phyloP scores from a whole-genome alignment of 2,329 filamentous ascomycete species.

The Teratosphaeria viscida region DNA sequence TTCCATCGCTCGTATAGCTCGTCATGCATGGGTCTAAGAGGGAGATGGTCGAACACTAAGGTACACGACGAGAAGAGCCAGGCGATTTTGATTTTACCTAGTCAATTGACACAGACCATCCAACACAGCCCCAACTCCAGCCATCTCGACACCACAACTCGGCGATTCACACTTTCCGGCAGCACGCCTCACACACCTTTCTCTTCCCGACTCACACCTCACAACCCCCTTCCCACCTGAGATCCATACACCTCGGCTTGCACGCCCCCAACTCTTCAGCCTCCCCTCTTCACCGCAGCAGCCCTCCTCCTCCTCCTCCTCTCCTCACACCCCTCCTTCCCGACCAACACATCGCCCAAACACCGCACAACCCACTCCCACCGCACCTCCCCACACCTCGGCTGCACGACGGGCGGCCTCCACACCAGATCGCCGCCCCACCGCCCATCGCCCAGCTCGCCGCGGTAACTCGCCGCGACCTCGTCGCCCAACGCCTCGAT shows the following conservation, averaged over 20 bases:
- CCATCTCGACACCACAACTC: no score
- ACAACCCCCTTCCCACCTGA: not conserved
- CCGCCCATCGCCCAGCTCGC: not conserved
- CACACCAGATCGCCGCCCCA: not conserved
- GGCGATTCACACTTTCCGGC: no score
- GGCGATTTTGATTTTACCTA: no score
- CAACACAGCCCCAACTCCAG: no score
- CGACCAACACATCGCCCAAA: not conserved
- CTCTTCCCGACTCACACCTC: not conserved
- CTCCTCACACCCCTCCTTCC: not conserved
- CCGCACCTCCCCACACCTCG: not conserved
- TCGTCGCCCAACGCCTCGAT: slow-evolving; percentile 21
- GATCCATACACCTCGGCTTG: no score
- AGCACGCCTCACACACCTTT: not conserved
- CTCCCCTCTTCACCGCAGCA: no score
- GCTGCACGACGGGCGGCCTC: not conserved
- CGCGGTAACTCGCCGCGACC: not conserved
- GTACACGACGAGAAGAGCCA: no score
- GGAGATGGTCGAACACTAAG: no score
- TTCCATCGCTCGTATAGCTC: no score
- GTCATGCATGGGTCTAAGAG: no score
- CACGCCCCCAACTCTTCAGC: not conserved
- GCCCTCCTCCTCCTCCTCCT: not conserved
- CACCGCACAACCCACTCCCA: not conserved
- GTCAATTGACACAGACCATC: no score